A percentile compares a stretch with the other conserved stretches of the same genome.
phyloP scores from a whole-genome alignment of 768 basidiomycete species.

The Trametes gibbosa region DNA sequence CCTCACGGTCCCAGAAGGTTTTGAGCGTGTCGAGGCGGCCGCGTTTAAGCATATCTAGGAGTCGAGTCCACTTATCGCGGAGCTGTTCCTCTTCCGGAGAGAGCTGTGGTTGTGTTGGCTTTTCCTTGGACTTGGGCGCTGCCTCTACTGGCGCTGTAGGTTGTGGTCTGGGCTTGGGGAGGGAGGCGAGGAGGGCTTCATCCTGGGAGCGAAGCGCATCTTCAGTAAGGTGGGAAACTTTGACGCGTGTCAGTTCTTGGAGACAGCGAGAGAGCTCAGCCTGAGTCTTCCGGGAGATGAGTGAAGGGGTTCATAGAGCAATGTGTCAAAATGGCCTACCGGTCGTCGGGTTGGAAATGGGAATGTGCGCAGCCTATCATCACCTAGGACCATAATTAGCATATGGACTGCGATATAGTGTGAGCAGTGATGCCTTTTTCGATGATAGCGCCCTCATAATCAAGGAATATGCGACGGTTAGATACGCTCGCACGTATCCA shows the following conservation, averaged over 20 bases:
- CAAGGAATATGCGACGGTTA: slow-evolving; percentile 86
- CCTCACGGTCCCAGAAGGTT: slow-evolving; percentile 80
- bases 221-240: slow-evolving; percentile 84
- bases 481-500: slow-evolving; percentile 89
- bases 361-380: slow-evolving; percentile 82
- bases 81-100: slow-evolving; percentile 76
- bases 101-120: slow-evolving; percentile 48
- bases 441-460: slow-evolving; percentile 79
- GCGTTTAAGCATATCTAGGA: slow-evolving; percentile 89
- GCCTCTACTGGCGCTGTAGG: slow-evolving; percentile 38
- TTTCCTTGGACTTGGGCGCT: slow-evolving; percentile 44
- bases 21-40: slow-evolving; percentile 80
- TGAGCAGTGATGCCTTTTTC: slow-evolving; percentile 58
- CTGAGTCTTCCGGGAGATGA: slow-evolving; percentile 62
- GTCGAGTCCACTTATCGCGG: slow-evolving; percentile 77
- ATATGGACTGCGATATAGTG: background rate
- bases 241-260: slow-evolving; percentile 78
- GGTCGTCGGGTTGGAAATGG: slow-evolving; percentile 96
- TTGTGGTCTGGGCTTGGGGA: slow-evolving; percentile 72
- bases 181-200: slow-evolving; percentile 83
- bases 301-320: background rate
- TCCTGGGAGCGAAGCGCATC: slow-evolving; percentile 82
- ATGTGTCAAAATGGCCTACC: slow-evolving; percentile 44
- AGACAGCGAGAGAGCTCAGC: slow-evolving; percentile 87
- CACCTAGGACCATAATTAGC: slow-evolving; percentile 35